Conservation (phyloP, 2,329 filamentous ascomycete species). For the Pestalotiopsis fici region DNA sequence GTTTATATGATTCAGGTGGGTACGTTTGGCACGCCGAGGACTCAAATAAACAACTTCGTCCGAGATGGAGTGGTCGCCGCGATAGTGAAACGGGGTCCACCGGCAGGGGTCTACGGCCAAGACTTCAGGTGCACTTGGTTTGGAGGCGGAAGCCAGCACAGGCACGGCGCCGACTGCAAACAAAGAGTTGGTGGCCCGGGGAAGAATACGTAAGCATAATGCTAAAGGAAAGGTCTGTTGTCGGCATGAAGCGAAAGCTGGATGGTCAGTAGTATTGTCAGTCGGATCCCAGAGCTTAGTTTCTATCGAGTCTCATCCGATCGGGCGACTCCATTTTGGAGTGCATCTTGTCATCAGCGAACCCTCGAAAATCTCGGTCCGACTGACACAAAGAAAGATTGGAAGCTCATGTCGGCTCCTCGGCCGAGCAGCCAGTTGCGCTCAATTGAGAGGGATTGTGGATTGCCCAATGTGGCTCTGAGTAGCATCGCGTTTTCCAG, state of each 20-base stretch:
- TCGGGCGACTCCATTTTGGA: background rate
- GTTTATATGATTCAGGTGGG: background rate
- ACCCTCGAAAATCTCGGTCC: background rate
- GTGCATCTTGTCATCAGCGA: background rate
- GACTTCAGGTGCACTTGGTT: background rate
- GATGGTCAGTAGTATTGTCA: background rate
- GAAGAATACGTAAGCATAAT: background rate
- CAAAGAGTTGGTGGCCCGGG: background rate
- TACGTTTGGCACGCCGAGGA: conserved; percentile 5
- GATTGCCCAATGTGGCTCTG: background rate
- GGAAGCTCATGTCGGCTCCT: background rate
- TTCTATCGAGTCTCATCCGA: background rate
- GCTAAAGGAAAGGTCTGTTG: background rate
- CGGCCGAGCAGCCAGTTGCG: background rate
- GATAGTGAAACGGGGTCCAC: conserved; percentile 6
- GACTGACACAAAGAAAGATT: background rate
- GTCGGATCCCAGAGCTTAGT: background rate
- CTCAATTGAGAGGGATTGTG: background rate
- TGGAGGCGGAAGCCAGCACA: background rate
- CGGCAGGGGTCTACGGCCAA: background rate
- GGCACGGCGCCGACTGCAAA: background rate
- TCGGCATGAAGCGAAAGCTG: conserved; percentile 1
- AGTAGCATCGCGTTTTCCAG: background rate
- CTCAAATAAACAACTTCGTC: conserved; percentile 6
- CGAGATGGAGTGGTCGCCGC: background rate